Conservation (phyloP, 768 basidiomycete species). For the Zangia roseola region DNA sequence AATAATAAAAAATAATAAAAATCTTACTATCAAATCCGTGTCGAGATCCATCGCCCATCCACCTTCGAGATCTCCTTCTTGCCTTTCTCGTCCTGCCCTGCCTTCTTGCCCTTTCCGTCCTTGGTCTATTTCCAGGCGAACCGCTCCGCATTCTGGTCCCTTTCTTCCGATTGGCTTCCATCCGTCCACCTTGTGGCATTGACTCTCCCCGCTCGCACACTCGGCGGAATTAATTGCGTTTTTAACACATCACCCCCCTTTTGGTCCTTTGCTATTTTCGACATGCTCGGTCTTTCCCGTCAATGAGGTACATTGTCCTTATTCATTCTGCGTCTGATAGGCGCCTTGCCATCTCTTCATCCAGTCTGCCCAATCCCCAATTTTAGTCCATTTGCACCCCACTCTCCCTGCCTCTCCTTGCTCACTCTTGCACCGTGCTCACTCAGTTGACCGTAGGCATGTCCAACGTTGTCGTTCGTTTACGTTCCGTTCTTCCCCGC, state of each 20-base stretch:
- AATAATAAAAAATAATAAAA: slow-evolving; percentile 26
- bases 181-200: slow-evolving; percentile 40
- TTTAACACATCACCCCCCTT: slow-evolving; percentile 46
- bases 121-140: slow-evolving; percentile 38
- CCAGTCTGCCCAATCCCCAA: slow-evolving; percentile 7
- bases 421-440: neutral
- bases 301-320: slow-evolving; percentile 32
- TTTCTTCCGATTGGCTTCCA: slow-evolving; percentile 48
- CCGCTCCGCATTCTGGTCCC: slow-evolving; percentile 46
- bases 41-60: slow-evolving; percentile 21
- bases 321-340: slow-evolving; percentile 21
- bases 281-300: slow-evolving; percentile 29
- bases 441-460: neutral
- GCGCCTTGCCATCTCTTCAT: slow-evolving; percentile 6
- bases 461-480: neutral
- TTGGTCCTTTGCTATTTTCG: slow-evolving; percentile 41
- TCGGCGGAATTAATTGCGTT: slow-evolving; percentile 30
- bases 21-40: slow-evolving; percentile 29
- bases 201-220: slow-evolving; percentile 26
- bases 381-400: slow-evolving; percentile 7
- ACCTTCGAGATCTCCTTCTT: slow-evolving; percentile 20
- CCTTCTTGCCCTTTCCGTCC: slow-evolving; percentile 41
- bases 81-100: slow-evolving; percentile 32
- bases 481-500: slow-evolving; percentile 6
- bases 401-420: neutral